phyloP scores from a whole-genome alignment of 371 early-diverging fungal genomes.

The Zychaea mexicana region DNA sequence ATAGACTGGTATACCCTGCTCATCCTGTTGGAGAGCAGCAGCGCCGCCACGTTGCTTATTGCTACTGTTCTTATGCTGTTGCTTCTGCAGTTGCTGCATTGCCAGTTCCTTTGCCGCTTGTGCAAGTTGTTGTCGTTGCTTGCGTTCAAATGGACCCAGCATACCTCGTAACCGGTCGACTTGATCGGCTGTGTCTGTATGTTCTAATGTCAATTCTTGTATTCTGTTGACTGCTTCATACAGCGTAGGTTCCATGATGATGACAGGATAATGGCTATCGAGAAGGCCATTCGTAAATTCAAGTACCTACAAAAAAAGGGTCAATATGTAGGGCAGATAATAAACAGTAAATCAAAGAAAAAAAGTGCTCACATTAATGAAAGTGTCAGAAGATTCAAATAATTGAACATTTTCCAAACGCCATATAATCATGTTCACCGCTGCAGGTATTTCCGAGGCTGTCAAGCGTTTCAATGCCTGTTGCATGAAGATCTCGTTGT shows the following conservation, averaged over 20 bases:
- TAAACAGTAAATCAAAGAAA: too few relatives aligned
- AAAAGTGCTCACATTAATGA: not conserved
- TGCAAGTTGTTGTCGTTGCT: slow-evolving; percentile 20
- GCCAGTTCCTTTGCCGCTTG: not conserved
- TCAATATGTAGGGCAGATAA: too few relatives aligned
- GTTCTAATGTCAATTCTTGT: slow-evolving; percentile 37
- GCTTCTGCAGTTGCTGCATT: slow-evolving; percentile 9
- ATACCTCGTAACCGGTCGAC: slow-evolving; percentile 55
- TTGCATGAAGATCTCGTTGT: slow-evolving; percentile 65
- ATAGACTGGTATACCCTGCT: slow-evolving; percentile 62
- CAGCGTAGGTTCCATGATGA: slow-evolving; percentile 57
- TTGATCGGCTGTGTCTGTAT: slow-evolving; percentile 41
- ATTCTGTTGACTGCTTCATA: slow-evolving; percentile 46
- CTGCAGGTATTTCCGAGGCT: slow-evolving; percentile 46
- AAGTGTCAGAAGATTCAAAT: not conserved
- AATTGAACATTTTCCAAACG: slow-evolving; percentile 35
- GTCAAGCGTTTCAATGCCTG: slow-evolving; percentile 53
- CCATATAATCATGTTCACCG: slow-evolving; percentile 41
- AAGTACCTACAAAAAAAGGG: slow-evolving; percentile 46
- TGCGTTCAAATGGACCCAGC: slow-evolving; percentile 56
- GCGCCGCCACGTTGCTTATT: slow-evolving; percentile 21
- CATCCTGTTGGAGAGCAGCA: slow-evolving; percentile 31
- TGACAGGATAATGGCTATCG: slow-evolving; percentile 61
- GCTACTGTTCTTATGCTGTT: slow-evolving; percentile 16
- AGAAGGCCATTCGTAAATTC: slow-evolving; percentile 56